Evolutionary conservation across 2,329 filamentous ascomycete genomes (phyloP), one percentile per base, ranked within the genome.

Genomic region (Penicillium sp.): DNA sequence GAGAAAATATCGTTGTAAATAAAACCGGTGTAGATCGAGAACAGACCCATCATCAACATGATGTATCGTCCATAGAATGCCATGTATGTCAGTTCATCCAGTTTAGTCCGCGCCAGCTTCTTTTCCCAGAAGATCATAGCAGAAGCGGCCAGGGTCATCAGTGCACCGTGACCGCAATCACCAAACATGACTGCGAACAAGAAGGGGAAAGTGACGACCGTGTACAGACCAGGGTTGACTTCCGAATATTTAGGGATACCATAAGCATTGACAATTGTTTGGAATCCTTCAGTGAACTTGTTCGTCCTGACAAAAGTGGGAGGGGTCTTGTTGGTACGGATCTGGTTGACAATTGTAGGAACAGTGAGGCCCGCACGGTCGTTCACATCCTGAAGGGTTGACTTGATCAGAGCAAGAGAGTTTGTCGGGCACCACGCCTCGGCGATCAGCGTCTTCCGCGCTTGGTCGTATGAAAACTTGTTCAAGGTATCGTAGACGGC

Each of bases 161-260:
- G 89, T 63, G 88, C 75, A 63, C 93, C 94, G 71, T 99, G 94
- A 50, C 94, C 95, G 57, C 96, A 88, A 76, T 99, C 94, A 81
- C 94, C 95, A 72, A 99, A 99, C 94, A 99, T 99, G 84, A 99
- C 94, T 48, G 94, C 94, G 72, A 99, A 99, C 60, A 99, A 82
- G 81, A 99, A 99, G n/a, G 95, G 94, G 77, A 99, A 99, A 6
- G 94, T 99, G 61, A 99, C 88, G 64, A 97, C 92, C 50, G 96
- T 94, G 37, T 93, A 93, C 22, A 99, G 83, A 60, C 92, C 93
- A 55, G 94, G 94, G 77, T 99, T 99, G 74, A 97, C 89, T 78
- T 99, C 94, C 65, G 89, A 89, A 77, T 99, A 99, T 64, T 96
- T 97, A 58, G 94, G 90, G 40, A 94, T 97, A 70, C 94, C 95